A percentile compares a stretch with the other conserved stretches of the same genome.
phyloP scores from a whole-genome alignment of 495 filamentous ascomycete species.

The Amphirosellinia nigrospora region DNA sequence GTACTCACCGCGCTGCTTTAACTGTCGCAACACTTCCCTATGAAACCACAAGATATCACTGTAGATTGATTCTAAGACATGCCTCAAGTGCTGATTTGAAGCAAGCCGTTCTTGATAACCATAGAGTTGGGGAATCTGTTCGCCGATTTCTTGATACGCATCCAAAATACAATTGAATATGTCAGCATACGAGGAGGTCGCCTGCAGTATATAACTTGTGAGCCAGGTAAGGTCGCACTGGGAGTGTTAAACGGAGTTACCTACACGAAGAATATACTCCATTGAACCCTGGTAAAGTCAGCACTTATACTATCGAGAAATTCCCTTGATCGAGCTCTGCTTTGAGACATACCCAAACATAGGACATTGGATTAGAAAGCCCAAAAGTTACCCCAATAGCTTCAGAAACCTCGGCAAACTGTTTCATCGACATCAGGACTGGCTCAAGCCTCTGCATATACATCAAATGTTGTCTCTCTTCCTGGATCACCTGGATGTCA shows the following conservation, averaged over 20 bases:
- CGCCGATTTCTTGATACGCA: constrained; percentile 51
- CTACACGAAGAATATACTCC: constrained; percentile 7
- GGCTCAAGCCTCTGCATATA: constrained; percentile 43
- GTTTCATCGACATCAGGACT: constrained; percentile 47
- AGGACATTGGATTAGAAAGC: neutral
- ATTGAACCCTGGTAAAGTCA: constrained; percentile 6
- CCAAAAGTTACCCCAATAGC: neutral
- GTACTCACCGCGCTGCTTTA: constrained; percentile 34
- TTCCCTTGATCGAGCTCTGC: neutral
- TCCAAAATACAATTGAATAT: constrained; percentile 46
- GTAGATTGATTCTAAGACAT: constrained; percentile 44
- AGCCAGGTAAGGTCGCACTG: neutral
- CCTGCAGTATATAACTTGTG: constrained; percentile 18
- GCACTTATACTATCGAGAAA: neutral
- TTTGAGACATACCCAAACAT: constrained; percentile 1
- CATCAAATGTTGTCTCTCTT: neutral
- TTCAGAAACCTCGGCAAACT: constrained; percentile 31
- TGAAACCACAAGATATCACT: constrained; percentile 56
- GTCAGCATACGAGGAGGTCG: constrained; percentile 36
- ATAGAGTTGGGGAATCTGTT: constrained; percentile 44
- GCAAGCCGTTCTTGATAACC: constrained; percentile 32
- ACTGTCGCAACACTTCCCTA: constrained; percentile 40
- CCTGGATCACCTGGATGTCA: neutral
- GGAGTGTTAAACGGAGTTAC: neutral
- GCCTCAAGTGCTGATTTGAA: constrained; percentile 29